Evolutionary conservation across 225 moss, liverwort and hornwort genomes (phyloP).

Genomic region (Takakia lepidozioides): DNA sequence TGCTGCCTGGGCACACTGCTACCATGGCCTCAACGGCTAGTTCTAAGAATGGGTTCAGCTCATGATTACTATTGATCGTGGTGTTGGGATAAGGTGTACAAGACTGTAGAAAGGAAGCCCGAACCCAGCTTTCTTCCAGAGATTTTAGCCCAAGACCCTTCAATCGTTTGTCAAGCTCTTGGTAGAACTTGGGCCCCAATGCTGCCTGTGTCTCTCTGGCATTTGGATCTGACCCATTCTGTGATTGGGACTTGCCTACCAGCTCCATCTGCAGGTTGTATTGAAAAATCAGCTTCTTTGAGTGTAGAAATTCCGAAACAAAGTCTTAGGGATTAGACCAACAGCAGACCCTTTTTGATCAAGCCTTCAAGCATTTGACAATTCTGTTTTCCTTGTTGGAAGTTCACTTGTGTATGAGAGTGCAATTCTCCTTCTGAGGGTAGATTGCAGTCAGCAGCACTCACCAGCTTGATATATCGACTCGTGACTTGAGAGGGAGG

Average conservation of each 20-base stretch:
- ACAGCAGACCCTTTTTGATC: too few species aligned
- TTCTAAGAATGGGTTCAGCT: slow-evolving; percentile 39
- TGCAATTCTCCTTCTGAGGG: too few species aligned
- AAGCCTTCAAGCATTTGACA: too few species aligned
- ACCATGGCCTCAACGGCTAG: slow-evolving; percentile 53
- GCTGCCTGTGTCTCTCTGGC: slow-evolving; percentile 28
- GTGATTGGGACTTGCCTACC: slow-evolving; percentile 27
- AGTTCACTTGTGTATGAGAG: too few species aligned
- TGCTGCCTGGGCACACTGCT: slow-evolving; percentile 63
- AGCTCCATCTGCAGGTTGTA: slow-evolving; percentile 40
- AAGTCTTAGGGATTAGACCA: too few species aligned
- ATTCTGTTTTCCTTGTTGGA: too few species aligned
- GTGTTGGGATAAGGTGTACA: too few species aligned
- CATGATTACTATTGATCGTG: slow-evolving; percentile 51
- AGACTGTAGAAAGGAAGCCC: slow-evolving; percentile 63
- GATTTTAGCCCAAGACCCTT: slow-evolving; percentile 46
- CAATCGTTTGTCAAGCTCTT: slow-evolving; percentile 34
- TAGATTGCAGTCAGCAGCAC: too few species aligned
- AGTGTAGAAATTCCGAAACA: too few species aligned
- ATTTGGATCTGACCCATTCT: slow-evolving; percentile 29
- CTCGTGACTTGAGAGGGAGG: slow-evolving; percentile 35
- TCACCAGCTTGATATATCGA: slow-evolving; percentile 46
- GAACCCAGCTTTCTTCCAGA: slow-evolving; percentile 62
- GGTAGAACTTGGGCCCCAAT: slow-evolving; percentile 27
- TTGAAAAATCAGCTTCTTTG: too few species aligned